These are phyloP conservation scores for Phytopythium aichiense DNA, from an alignment of 352 stramenopile species.

Conservation along the genomic window DNA sequence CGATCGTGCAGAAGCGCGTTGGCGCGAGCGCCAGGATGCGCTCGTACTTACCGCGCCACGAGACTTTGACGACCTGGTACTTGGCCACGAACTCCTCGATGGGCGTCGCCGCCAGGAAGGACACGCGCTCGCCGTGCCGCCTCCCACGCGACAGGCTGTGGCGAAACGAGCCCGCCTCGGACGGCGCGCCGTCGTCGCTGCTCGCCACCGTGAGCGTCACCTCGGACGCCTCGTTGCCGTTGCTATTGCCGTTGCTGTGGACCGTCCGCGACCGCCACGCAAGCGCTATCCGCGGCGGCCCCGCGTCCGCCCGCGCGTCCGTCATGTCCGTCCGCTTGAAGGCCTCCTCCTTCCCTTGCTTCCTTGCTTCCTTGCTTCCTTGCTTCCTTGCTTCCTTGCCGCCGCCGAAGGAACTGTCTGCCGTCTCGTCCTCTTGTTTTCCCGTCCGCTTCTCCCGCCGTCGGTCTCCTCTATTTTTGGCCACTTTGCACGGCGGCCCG, in stretches of 20 bases:
- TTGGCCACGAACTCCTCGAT: constrained; percentile 83
- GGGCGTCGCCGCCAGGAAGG: constrained; percentile 23
- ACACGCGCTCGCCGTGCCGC: constrained; percentile 4
- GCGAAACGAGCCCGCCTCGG: constrained; percentile 6
- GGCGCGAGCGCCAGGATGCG: constrained; percentile 77
- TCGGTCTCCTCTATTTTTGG: too few species aligned
- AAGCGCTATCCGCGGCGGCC: neutral
- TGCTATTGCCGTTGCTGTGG: neutral
- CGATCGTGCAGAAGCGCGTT: constrained; percentile 82
- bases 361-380: neutral
- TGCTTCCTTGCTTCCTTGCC: neutral
- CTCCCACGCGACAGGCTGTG: constrained; percentile 6
- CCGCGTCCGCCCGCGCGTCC: neutral
- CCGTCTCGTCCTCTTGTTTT: too few species aligned
- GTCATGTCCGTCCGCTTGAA: neutral
- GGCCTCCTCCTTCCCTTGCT: neutral
- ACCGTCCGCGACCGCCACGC: constrained; percentile 1
- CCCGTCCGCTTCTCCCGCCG: too few species aligned
- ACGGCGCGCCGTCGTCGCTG: constrained; percentile 7
- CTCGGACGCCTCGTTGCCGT: neutral
- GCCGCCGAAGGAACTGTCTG: neutral
- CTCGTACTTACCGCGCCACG: constrained; percentile 85
- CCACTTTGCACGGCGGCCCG: too few species aligned
- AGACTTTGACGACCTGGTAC: constrained; percentile 82
- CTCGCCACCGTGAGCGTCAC: neutral